A percentile compares a stretch with the other conserved stretches of the same genome.
phyloP scores from a whole-genome alignment of 306 rosid species.

The Benincasa hispida region DNA sequence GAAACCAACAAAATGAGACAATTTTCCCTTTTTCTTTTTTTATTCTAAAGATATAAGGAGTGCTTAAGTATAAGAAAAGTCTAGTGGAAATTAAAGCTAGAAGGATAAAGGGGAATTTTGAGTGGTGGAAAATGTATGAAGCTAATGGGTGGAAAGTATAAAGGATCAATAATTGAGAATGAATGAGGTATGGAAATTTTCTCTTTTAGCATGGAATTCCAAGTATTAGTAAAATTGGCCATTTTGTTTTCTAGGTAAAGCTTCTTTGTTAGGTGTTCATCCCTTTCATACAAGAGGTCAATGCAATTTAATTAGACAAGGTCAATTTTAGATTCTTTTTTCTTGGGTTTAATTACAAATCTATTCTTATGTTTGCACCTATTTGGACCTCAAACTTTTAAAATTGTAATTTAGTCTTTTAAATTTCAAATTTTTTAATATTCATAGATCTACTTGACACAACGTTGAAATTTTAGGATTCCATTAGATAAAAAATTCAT shows the following conservation, averaged over 20 bases:
- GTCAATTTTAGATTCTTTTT: too few relatives aligned
- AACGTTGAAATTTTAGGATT: too few relatives aligned
- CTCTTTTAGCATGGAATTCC: background rate
- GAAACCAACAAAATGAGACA: too few relatives aligned
- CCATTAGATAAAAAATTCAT: too few relatives aligned
- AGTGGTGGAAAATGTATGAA: background rate
- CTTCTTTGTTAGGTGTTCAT: background rate
- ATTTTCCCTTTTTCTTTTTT: too few relatives aligned
- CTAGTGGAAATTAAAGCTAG: background rate
- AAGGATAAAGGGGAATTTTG: background rate
- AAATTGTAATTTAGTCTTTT: too few relatives aligned
- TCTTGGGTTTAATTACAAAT: too few relatives aligned
- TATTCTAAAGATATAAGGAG: background rate
- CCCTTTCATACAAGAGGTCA: background rate
- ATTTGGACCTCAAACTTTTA: too few relatives aligned
- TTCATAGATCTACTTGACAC: too few relatives aligned
- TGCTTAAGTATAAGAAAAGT: background rate
- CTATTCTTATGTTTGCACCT: too few relatives aligned
- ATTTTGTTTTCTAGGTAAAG: background rate
- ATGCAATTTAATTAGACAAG: too few relatives aligned
- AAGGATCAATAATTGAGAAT: background rate
- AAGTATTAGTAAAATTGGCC: background rate
- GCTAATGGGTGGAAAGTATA: background rate
- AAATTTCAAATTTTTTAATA: too few relatives aligned
- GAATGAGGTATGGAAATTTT: background rate